phyloP scores from a whole-genome alignment of 306 rosid genomes.

The Sindora glabra region DNA sequence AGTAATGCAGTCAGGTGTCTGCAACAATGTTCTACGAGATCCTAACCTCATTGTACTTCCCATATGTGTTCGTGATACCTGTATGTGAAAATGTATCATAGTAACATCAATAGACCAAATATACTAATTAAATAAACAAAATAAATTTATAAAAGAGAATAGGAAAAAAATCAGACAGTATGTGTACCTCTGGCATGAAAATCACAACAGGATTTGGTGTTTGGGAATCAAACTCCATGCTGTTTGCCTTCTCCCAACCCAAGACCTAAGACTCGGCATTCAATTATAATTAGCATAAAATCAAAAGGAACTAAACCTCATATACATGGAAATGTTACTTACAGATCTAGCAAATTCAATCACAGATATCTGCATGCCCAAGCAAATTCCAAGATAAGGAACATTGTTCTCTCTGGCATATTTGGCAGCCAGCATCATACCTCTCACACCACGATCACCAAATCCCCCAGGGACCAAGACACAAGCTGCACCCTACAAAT shows the following conservation, averaged over 20 bases:
- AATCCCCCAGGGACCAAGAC: constrained; percentile 98
- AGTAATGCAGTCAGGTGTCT: constrained; percentile 68
- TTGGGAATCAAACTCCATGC: constrained; percentile 74
- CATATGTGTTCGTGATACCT: constrained; percentile 98
- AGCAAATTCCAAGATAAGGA: constrained; percentile 96
- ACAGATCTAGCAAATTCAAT: constrained; percentile 94
- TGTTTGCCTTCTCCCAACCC: constrained; percentile 84
- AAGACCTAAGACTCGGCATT: constrained; percentile 49
- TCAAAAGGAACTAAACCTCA: too few relatives aligned
- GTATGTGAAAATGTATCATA: neutral
- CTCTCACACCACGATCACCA: constrained; percentile 96
- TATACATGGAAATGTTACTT: constrained; percentile 28
- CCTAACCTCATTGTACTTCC: constrained; percentile 99
- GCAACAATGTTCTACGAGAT: constrained; percentile 82
- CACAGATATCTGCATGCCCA: constrained; percentile 97
- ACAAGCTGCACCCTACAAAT: constrained; percentile 76
- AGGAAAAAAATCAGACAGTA: neutral
- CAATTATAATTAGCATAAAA: constrained; percentile 10
- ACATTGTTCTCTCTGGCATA: constrained; percentile 94
- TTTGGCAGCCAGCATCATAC: constrained; percentile 95
- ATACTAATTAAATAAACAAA: neutral
- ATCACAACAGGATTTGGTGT: constrained; percentile 83
- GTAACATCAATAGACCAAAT: neutral
- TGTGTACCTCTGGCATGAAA: constrained; percentile 95
- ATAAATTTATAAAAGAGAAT: neutral